A percentile compares a stretch with the other conserved stretches of the same genome.
Conservation (phyloP, 257 asterid genomes). For the Cruciata laevipes region DNA sequence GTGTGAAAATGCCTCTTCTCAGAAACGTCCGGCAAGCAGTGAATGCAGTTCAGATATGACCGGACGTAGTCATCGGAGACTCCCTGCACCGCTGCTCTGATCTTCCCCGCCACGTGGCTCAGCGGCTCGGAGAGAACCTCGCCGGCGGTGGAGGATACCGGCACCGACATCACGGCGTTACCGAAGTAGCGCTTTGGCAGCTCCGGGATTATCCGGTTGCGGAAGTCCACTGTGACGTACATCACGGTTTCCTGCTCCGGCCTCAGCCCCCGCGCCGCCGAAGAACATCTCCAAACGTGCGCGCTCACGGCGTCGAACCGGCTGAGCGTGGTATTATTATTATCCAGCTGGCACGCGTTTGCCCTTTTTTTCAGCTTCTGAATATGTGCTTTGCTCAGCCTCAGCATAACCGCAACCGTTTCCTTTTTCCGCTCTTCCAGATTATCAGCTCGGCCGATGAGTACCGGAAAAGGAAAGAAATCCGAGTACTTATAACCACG, state of each 20-base stretch:
- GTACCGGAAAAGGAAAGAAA: constrained; percentile 3
- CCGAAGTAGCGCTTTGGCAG: constrained; percentile 28
- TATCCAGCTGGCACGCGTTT: no score
- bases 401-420: constrained; percentile 6
- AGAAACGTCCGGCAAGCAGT: constrained; percentile 11
- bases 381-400: constrained; percentile 12
- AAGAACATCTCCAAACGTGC: constrained; percentile 25
- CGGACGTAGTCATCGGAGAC: constrained; percentile 18
- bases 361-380: background rate
- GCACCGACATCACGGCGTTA: constrained; percentile 7
- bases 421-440: constrained; percentile 19
- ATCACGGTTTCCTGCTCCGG: constrained; percentile 19
- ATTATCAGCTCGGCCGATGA: constrained; percentile 12
- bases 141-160: background rate
- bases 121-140: constrained; percentile 13
- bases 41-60: constrained; percentile 9
- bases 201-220: constrained; percentile 15
- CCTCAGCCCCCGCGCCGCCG: constrained; percentile 12
- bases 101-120: constrained; percentile 13
- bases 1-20: constrained; percentile 6
- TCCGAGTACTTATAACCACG: background rate
- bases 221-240: constrained; percentile 1
- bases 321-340: background rate
- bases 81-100: constrained; percentile 2
- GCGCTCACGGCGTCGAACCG: constrained; percentile 20